phyloP scores from a whole-genome alignment of 768 basidiomycete genomes.

The Suillus paluster region DNA sequence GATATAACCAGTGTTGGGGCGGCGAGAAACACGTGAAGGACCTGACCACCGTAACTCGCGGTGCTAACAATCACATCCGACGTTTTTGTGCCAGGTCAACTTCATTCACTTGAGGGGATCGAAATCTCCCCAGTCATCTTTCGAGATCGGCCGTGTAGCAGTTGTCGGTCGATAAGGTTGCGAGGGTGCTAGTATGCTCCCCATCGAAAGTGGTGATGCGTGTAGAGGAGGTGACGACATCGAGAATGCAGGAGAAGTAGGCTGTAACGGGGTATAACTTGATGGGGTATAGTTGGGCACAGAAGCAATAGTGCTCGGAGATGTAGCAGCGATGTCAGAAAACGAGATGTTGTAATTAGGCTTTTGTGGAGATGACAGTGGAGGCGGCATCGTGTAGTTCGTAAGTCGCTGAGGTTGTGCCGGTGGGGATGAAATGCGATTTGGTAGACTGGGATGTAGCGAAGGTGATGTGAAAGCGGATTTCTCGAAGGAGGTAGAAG shows the following conservation, averaged over 20 bases:
- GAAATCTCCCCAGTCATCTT: slow-evolving; percentile 81
- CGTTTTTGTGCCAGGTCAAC: neutral
- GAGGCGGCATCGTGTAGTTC: slow-evolving; percentile 12
- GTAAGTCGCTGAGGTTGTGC: slow-evolving; percentile 24
- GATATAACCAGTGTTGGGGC: neutral
- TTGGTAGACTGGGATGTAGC: slow-evolving; percentile 25
- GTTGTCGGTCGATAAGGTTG: slow-evolving; percentile 49
- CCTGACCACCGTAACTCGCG: neutral
- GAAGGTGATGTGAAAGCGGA: slow-evolving; percentile 28
- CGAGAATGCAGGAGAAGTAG: slow-evolving; percentile 25
- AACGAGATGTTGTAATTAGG: slow-evolving; percentile 67
- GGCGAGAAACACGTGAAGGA: neutral
- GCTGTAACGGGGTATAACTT: slow-evolving; percentile 20
- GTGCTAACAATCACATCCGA: too few relatives aligned
- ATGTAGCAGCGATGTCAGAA: slow-evolving; percentile 29
- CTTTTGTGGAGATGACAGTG: slow-evolving; percentile 27
- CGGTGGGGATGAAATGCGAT: slow-evolving; percentile 23
- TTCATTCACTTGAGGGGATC: slow-evolving; percentile 55
- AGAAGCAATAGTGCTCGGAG: slow-evolving; percentile 20
- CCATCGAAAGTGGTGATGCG: slow-evolving; percentile 43
- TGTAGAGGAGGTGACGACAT: slow-evolving; percentile 36
- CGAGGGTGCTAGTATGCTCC: slow-evolving; percentile 61
- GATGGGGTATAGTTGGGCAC: slow-evolving; percentile 19
- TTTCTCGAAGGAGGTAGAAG: slow-evolving; percentile 40
- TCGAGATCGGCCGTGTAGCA: slow-evolving; percentile 53